Evolutionary conservation across 192 early-diverging fungal species (phyloP), one percentile per base, ranked within the genome.

Genomic region (Helicostylum pulchrum): DNA sequence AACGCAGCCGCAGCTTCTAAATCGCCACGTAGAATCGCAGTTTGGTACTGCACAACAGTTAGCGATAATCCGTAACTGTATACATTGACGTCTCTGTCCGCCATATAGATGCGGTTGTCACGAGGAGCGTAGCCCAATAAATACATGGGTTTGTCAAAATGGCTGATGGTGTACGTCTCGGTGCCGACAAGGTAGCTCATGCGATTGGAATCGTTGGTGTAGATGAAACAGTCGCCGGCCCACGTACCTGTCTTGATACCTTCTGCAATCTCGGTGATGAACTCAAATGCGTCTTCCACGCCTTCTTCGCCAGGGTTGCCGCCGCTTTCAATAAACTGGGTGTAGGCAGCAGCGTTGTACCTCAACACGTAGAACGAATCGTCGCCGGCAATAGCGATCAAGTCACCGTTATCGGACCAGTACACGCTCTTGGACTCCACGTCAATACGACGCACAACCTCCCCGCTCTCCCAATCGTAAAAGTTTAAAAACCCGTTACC

Each of bases 191-290:
- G 77, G 69, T 99, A 99, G 78, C 92, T 96, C 62, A 99, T 80
- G 26, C 96, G 87, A 76, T 97, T 96, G 62, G 82, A 80, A 10
- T 83, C 72, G 70, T 91, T 95, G 17, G 94, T 94, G 80, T 98
- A 99, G 61, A 99, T 97, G 68, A 99, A 98, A 72, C 97, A 98
- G 77, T 99, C 97, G 51, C 97, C 97, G 51, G 98, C 92, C 97
- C 97, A 99, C 66, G 83, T 84, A 23, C 96, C 97, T 6, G 95
- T 94, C 68, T 90, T 90, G 32, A 99, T 87, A 53, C 92, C 92
- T 72, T 98, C 96, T 4, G 81, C 74, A 64, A 99, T 90, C 67
- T 98, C 97, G 7, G 90, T 85, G 15, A 98, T 82, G 78, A 98
- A 94, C 64, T 97, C 95, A 61, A 99, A 79, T 0, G 96, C 97